Percentiles rank a stretch among this genome's conserved stretches.
phyloP scores from a whole-genome alignment of 2,329 filamentous ascomycete genomes.

The Paraphoma sp. region DNA sequence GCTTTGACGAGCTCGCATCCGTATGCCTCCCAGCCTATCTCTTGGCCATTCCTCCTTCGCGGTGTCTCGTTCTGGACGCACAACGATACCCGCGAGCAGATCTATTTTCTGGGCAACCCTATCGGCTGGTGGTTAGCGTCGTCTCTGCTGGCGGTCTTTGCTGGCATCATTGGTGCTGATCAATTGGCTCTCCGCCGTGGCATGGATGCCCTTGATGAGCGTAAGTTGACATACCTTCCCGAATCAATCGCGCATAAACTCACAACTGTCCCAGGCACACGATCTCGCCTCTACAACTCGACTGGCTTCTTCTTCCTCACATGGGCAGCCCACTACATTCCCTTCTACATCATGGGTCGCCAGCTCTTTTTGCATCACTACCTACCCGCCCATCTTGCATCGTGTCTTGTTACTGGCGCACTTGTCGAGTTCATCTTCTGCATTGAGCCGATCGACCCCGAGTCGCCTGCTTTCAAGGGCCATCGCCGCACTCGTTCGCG shows the following conservation, averaged over 20 bases:
- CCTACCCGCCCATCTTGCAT: slow-evolving; percentile 91
- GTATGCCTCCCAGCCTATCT: slow-evolving; percentile 91
- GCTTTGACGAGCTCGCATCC: slow-evolving; percentile 96
- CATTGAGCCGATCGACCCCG: slow-evolving; percentile 70
- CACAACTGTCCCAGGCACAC: slow-evolving; percentile 67
- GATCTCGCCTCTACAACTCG: slow-evolving; percentile 94
- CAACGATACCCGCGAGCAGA: slow-evolving; percentile 91
- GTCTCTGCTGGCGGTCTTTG: slow-evolving; percentile 90
- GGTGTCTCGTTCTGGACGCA: slow-evolving; percentile 99
- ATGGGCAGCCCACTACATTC: slow-evolving; percentile 96
- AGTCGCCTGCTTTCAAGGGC: slow-evolving; percentile 45
- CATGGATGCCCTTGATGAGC: slow-evolving; percentile 88
- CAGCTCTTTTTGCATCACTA: slow-evolving; percentile 99
- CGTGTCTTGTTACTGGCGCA: slow-evolving; percentile 85
- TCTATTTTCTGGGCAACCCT: slow-evolving; percentile 98
- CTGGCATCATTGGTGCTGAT: slow-evolving; percentile 88
- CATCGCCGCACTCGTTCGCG: slow-evolving; percentile 61
- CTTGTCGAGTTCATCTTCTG: slow-evolving; percentile 97
- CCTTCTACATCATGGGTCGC: slow-evolving; percentile 97
- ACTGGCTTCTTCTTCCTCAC: slow-evolving; percentile 99
- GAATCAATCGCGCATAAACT: slow-evolving; percentile 7
- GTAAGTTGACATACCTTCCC: slow-evolving; percentile 66
- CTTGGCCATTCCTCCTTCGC: slow-evolving; percentile 96
- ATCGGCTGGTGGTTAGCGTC: slow-evolving; percentile 97
- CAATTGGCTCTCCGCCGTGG: slow-evolving; percentile 92